Evolutionary conservation across 2,329 filamentous ascomycete species (phyloP).

Genomic region (Aspergillus brunneoviolaceus): DNA sequence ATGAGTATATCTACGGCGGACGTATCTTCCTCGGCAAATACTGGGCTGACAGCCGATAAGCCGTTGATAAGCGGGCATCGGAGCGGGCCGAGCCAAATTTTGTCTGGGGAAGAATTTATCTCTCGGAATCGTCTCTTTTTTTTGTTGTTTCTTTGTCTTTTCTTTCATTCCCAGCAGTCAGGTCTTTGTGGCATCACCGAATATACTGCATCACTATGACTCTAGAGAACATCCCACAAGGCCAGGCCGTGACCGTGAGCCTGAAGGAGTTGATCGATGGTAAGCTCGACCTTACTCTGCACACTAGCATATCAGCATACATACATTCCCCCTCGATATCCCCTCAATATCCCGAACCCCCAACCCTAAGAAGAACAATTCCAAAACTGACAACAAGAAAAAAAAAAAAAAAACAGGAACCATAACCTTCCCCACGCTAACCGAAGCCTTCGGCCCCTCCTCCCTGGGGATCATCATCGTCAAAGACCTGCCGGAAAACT

Average conservation of each 20-base stretch:
- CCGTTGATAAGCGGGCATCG: constrained; percentile 19
- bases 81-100: constrained; percentile 18
- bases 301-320: neutral
- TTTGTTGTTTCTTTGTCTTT: constrained; percentile 4
- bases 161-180: too few species aligned
- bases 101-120: neutral
- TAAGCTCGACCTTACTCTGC: constrained; percentile 20
- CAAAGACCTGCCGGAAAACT: constrained; percentile 73
- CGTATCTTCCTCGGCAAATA: neutral
- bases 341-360: neutral
- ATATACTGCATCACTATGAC: constrained; percentile 17
- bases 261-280: constrained; percentile 50
- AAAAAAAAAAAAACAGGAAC: constrained; percentile 32
- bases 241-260: constrained; percentile 49
- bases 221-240: constrained; percentile 24
- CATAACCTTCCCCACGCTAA: constrained; percentile 46
- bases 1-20: neutral
- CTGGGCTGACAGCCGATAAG: constrained; percentile 6
- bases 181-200: too few species aligned
- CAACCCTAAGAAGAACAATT: neutral
- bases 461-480: constrained; percentile 94
- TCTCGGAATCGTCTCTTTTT: neutral
- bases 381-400: neutral
- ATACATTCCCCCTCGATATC: neutral
- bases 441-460: constrained; percentile 79